Base-by-base conservation (phyloP, 306 rosid species). In the Quercus alba region DNA sequence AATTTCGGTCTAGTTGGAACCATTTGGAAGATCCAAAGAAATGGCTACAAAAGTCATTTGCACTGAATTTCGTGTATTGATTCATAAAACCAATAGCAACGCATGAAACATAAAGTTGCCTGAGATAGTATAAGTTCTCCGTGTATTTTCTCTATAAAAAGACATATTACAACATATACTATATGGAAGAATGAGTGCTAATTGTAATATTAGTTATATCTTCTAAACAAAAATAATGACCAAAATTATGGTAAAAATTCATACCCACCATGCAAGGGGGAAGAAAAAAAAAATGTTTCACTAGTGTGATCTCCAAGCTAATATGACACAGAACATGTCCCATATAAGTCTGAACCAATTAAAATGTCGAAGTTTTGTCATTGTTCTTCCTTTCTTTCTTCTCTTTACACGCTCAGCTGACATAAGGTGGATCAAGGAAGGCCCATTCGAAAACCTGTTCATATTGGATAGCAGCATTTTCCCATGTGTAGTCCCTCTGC, bases 371-470 rank as follows among this genome's bases (percentile, higher is more conserved):
- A 30, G 4, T 28, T 14, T 46, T 4, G 67, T 23, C 35, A 33
- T 49, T 21, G 41, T 71, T 33, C 58, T 54, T 70, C 49, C 25
- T 20, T 35, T 81, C 41, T 71, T 52, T 64, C 13, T 12, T 20
- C 28, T 41, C 69, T 33, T 57, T 33, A 81, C 14, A 25, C 6
- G 38, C 72, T 90, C 84, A 90, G 82, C 82, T 31, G 69, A 79
- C 62, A 51, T 91, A 94, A 44, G 98, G 97, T 13, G 91, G 93
- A 68, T 91, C 93, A 1, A 76, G 63, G 69, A 85, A 87, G 2
- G 88, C 89, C 98, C 98, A 94, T 54, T 91, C 84, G 15, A 94
- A 79, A 72, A 91, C 78, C 82, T 91, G 91, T 82, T 94, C 97
- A 28, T 94, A 94, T 77, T 87, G 91, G 41, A 57, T 56, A 14